A percentile compares a stretch with the other conserved stretches of the same genome.
phyloP scores from a whole-genome alignment of 2,329 filamentous ascomycete genomes.

The Hyphodiscus sp. region DNA sequence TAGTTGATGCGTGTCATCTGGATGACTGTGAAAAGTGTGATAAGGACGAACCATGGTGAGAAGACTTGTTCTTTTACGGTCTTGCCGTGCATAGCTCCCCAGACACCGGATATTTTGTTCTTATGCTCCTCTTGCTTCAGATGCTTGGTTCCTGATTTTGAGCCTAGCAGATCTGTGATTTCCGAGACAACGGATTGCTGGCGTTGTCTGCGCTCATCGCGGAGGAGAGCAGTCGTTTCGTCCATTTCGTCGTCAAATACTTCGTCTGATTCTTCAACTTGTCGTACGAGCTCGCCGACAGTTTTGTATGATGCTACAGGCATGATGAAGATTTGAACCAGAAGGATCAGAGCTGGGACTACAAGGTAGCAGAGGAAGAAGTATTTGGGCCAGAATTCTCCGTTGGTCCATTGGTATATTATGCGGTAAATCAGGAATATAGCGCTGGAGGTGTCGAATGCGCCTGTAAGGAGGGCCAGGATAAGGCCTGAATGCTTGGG shows the following conservation, averaged over 20 bases:
- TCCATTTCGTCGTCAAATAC: constrained; percentile 50
- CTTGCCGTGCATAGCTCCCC: constrained; percentile 75
- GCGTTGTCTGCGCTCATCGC: constrained; percentile 43
- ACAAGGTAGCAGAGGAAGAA: constrained; percentile 70
- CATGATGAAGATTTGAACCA: constrained; percentile 65
- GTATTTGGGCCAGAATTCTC: constrained; percentile 52
- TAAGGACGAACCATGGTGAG: constrained; percentile 78
- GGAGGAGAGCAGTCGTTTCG: constrained; percentile 34
- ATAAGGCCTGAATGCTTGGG: constrained; percentile 72
- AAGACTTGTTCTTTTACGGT: constrained; percentile 66
- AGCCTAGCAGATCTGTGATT: constrained; percentile 67
- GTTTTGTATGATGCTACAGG: constrained; percentile 76
- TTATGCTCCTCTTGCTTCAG: constrained; percentile 61
- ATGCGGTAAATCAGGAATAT: constrained; percentile 70
- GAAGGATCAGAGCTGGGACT: constrained; percentile 60
- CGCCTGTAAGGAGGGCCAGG: constrained; percentile 70
- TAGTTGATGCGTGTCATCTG: constrained; percentile 85
- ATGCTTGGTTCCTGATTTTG: constrained; percentile 55
- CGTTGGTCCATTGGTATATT: constrained; percentile 53
- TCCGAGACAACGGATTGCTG: constrained; percentile 44
- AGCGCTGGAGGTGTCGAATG: constrained; percentile 77
- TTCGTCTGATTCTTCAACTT: constrained; percentile 51
- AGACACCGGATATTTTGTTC: constrained; percentile 64
- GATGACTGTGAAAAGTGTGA: constrained; percentile 69
- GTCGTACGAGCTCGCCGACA: constrained; percentile 71